Evolutionary conservation across 768 basidiomycete species (phyloP).

Genomic region (Lactarius hengduanensis): DNA sequence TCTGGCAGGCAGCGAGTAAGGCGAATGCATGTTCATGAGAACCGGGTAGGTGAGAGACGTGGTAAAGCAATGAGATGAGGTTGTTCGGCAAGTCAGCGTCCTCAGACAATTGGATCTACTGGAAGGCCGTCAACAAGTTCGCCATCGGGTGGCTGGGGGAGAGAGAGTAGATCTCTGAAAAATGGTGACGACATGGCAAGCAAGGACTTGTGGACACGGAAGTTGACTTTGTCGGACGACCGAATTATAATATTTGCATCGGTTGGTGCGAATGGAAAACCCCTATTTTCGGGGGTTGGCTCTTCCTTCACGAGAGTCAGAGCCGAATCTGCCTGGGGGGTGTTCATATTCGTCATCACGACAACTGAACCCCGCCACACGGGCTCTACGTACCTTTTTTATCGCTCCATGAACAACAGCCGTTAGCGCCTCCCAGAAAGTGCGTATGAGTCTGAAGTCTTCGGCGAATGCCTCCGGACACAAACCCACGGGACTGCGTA

Average conservation of each 20-base stretch:
- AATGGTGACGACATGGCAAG: slow-evolving; percentile 8
- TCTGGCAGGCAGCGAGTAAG: no score
- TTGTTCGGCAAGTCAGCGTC: background rate
- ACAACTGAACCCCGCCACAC: no score
- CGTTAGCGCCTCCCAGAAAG: slow-evolving; percentile 3
- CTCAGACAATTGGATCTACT: background rate
- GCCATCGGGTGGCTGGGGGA: background rate
- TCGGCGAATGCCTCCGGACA: no score
- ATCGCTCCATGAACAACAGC: background rate
- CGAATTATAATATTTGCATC: slow-evolving; percentile 1
- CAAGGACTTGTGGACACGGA: slow-evolving; percentile 9
- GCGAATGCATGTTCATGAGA: background rate
- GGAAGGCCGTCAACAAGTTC: slow-evolving; percentile 12
- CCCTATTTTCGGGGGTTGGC: background rate
- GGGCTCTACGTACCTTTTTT: background rate
- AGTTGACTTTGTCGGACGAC: slow-evolving; percentile 4
- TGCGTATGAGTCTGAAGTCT: background rate
- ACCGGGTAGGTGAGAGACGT: background rate
- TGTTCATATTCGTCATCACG: background rate
- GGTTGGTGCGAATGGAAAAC: no score
- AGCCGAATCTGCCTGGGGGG: slow-evolving; percentile 6
- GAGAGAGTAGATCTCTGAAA: slow-evolving; percentile 1
- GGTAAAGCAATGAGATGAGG: slow-evolving; percentile 16
- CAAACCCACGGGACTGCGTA: no score
- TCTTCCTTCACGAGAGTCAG: slow-evolving; percentile 3